Evolutionary conservation across 495 filamentous ascomycete genomes (phyloP), one percentile per base, ranked within the genome.

Genomic region (Hypoxylon intermedium): DNA sequence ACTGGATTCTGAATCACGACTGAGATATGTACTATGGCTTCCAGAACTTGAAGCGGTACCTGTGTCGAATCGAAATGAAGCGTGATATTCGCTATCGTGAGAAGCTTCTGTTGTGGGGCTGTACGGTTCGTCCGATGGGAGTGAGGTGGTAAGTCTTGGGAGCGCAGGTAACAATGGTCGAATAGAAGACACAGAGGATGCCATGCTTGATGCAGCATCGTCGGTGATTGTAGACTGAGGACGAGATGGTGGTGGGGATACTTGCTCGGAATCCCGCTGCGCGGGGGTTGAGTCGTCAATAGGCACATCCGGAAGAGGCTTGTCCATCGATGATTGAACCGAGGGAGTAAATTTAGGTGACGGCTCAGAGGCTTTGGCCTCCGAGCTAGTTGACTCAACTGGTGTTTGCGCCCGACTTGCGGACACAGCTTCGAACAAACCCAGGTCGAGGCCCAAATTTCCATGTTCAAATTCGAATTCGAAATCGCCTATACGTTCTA

Each of bases 401-500:
- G 56, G 78, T 58, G 63, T 78, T 68, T 47, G 73, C 60, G 46
- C 74, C 44, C 40, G 76, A 53, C 37, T 78, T 16, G 68, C 46
- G 0, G 60, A 57, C 6, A 53, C 48, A 15, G 60, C 54, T 59
- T 77, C 76, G 49, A 81, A 67, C 12, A 74, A 65, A 2, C 70
- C 68, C 16, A 80, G 55, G 36, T 85, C 78, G 45, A 86, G 72
- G 0, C 75, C 77, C n/a, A 83, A 65, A 19, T 68, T 75, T 37
- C 70, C 67, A 40, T 69, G 68, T 16, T 76, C 74, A 12, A 81
- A 68, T 38, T 91, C 87, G 50, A 96, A 83, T 68, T 97, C 92
- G 67, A 99, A 96, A 72, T 99, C 94, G 18, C 94, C 95, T 59
- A 94, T 91, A 43, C 88, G 81, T 74, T 96, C 92, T 53, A 99